Conservation (phyloP, 2,329 filamentous ascomycete genomes). For the Macrophomina pseudophaseolina region DNA sequence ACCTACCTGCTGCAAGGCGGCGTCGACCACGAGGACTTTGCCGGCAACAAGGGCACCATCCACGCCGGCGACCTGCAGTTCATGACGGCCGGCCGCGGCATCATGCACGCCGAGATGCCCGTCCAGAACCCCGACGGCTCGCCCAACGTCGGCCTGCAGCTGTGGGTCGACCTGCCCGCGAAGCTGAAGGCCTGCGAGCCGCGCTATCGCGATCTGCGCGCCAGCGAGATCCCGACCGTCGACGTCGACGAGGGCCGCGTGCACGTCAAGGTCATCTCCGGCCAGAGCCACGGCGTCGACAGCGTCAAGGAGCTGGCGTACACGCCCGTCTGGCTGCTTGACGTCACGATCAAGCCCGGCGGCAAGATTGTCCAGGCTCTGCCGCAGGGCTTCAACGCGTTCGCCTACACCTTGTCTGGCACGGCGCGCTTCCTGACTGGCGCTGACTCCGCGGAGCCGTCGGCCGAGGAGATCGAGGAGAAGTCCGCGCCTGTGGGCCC, state of each 20-base stretch:
- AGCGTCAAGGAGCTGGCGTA: constrained; percentile 90
- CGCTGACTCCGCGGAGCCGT: constrained; percentile 28
- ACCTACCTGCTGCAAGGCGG: constrained; percentile 87
- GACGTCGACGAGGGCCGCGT: constrained; percentile 74
- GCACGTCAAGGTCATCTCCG: constrained; percentile 86
- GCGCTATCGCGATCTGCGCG: constrained; percentile 83
- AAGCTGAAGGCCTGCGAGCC: constrained; percentile 87
- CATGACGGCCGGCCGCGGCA: constrained; percentile 92
- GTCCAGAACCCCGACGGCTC: constrained; percentile 75
- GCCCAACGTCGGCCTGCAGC: constrained; percentile 84
- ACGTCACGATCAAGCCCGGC: constrained; percentile 79
- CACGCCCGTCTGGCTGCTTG: constrained; percentile 95
- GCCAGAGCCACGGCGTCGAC: constrained; percentile 81
- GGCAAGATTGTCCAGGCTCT: constrained; percentile 76
- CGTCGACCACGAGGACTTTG: constrained; percentile 91
- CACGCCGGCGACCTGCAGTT: constrained; percentile 90
- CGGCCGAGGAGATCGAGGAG: constrained; percentile 33
- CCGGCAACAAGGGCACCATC: constrained; percentile 83
- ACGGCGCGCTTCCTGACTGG: constrained; percentile 66
- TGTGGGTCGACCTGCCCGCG: constrained; percentile 91
- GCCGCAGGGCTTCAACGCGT: constrained; percentile 85
- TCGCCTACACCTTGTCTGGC: constrained; percentile 84
- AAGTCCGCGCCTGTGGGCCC: constrained; percentile 57
- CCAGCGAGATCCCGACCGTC: constrained; percentile 78
- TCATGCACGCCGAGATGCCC: constrained; percentile 97